These are phyloP conservation scores for Taphrina populina DNA, from an alignment of 1,139 yeast species.

Conservation along the genomic window DNA sequence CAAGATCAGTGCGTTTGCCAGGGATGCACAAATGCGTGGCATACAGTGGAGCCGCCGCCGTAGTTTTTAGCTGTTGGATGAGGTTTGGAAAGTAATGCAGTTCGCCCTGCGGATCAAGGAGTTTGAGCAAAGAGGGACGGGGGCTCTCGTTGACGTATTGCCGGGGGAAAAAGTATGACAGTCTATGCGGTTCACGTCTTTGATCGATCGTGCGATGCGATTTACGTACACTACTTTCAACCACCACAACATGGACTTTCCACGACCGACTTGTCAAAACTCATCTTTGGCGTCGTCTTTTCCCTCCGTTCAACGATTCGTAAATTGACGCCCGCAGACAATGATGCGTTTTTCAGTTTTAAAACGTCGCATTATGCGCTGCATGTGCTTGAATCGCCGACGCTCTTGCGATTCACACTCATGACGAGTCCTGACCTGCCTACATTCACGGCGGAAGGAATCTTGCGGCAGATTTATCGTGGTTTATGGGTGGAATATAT, in stretches of 20 bases:
- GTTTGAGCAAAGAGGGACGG: too few species aligned
- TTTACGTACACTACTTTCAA: slow-evolving; percentile 41
- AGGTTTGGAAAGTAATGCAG: too few species aligned
- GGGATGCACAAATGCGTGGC: too few species aligned
- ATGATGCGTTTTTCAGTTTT: slow-evolving; percentile 54
- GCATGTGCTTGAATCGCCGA: slow-evolving; percentile 75
- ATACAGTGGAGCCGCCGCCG: too few species aligned
- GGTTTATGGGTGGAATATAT: slow-evolving; percentile 67
- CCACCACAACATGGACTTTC: slow-evolving; percentile 5
- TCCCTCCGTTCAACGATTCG: slow-evolving; percentile 74
- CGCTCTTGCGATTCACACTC: slow-evolving; percentile 72
- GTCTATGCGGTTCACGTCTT: slow-evolving; percentile 83
- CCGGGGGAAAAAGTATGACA: slow-evolving; percentile 53
- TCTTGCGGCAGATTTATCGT: slow-evolving; percentile 66
- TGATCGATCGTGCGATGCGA: slow-evolving; percentile 83
- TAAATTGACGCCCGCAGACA: slow-evolving; percentile 52
- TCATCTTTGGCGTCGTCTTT: slow-evolving; percentile 81
- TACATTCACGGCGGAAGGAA: slow-evolving; percentile 53
- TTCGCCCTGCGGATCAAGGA: too few species aligned
- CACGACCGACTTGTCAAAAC: slow-evolving; percentile 49
- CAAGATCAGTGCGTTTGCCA: too few species aligned
- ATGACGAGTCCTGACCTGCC: slow-evolving; percentile 68
- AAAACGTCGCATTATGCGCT: slow-evolving; percentile 72
- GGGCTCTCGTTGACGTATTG: too few species aligned
- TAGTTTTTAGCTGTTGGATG: too few species aligned